These are phyloP conservation scores for Teratosphaeria zuluensis DNA, from an alignment of 2,329 filamentous ascomycete species.

Conservation along the genomic window DNA sequence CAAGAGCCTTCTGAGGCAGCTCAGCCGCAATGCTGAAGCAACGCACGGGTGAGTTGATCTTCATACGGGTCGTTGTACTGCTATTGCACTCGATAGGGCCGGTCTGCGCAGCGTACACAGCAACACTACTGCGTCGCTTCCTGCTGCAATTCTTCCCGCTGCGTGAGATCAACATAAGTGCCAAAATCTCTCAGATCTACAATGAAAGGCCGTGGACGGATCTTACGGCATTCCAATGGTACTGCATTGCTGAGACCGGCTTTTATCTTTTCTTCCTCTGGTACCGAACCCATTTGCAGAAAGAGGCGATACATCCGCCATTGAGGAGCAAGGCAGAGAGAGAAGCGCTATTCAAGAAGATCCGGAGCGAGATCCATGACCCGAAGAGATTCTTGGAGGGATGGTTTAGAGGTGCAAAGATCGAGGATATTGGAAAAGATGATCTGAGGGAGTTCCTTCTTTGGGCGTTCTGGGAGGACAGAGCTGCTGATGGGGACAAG, in stretches of 20 bases:
- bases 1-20: background rate
- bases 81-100: constrained; percentile 9
- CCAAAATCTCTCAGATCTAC: background rate
- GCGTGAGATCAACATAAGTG: background rate
- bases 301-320: constrained; percentile 41
- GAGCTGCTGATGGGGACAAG: constrained; percentile 49
- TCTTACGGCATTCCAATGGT: constrained; percentile 12
- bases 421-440: constrained; percentile 52
- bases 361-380: constrained; percentile 46
- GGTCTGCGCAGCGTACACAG: constrained; percentile 5
- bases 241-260: constrained; percentile 40
- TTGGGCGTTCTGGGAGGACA: constrained; percentile 58
- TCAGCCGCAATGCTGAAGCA: constrained; percentile 7
- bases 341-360: constrained; percentile 46
- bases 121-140: background rate
- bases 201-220: background rate
- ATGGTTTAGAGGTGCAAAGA: constrained; percentile 57
- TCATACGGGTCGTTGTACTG: constrained; percentile 9
- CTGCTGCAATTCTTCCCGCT: background rate
- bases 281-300: constrained; percentile 43
- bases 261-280: constrained; percentile 49
- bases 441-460: constrained; percentile 57
- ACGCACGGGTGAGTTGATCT: constrained; percentile 3
- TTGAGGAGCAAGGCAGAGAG: constrained; percentile 40
- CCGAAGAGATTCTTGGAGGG: constrained; percentile 47